Base-by-base conservation (phyloP, 352 stramenopile species). In the Peronospora belbahrii region DNA sequence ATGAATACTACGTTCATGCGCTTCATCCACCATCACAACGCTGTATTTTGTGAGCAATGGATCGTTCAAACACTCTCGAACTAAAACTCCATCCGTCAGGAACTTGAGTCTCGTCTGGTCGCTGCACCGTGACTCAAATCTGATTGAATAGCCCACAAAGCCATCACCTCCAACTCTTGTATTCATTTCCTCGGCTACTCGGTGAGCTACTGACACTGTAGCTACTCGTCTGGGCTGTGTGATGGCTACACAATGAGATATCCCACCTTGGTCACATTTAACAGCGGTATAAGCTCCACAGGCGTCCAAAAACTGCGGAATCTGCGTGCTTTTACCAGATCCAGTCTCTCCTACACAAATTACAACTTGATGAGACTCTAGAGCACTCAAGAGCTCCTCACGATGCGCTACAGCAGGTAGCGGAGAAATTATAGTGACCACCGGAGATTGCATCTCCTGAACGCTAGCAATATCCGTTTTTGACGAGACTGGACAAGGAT, bases 1-100 rank as follows among this genome's bases (percentile, higher is more conserved):
- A 67, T 99, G 88, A 7, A 99, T 78, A 58, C 77, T 97, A 17
- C 96, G 80, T 67, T 99, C 97, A 62, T 99, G 97, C 6, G 96
- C 96, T 74, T 99, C 97, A 59, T 93, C 93, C 43, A 98, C 75
- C 70, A 98, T 95, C 17, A 97, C 77, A 39, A 89, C 72, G 19
- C 62, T 79, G 67, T 98, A 98, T 14, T 68, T 61, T 7, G 28
- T 46, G 14, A 96, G 70, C 38, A 83, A 51, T 11, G 79, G 75
- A 51, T 97, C 85, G 6, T 37, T 40, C 13, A 95, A 59, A 46
- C 72, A 89, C 60, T 97, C 78, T 30, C 75, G 75, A 42, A 92
- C 71, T 20, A 92, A 57, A 36, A 92, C 70, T 54, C 79, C 82
- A 49, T 93, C 79, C 6, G 79, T 91, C 32, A 91, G 48, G 52